Percentiles rank a stretch among this genome's conserved stretches.
These are phyloP conservation scores for Akebia trifoliata DNA, from an alignment of 164 flowering plant genomes.

Conservation along the genomic window DNA sequence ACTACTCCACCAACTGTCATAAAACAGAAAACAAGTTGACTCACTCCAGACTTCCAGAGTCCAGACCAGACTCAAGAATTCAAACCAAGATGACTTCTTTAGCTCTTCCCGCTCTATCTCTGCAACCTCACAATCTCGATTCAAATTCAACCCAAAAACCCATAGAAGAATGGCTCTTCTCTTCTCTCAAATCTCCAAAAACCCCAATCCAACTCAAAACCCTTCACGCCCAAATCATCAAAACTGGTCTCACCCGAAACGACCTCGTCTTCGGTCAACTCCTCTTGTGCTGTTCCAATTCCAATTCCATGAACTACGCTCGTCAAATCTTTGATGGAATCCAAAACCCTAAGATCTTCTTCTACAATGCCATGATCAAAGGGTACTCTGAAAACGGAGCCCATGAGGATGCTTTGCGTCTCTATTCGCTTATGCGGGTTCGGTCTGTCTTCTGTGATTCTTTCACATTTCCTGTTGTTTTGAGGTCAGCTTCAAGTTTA, in stretches of 20 bases:
- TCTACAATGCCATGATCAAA: constrained; percentile 33
- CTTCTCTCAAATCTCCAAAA: constrained; percentile 22
- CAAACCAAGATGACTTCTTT: constrained; percentile 7
- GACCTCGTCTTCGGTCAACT: constrained; percentile 22
- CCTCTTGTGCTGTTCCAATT: constrained; percentile 19
- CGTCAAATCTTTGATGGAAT: constrained; percentile 18
- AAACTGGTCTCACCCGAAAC: constrained; percentile 19
- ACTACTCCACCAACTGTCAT: too few relatives aligned
- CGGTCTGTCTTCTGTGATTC: constrained; percentile 20
- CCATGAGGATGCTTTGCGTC: constrained; percentile 13
- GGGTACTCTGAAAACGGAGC: constrained; percentile 20
- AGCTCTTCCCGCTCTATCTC: neutral
- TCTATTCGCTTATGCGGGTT: constrained; percentile 22
- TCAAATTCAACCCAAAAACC: neutral
- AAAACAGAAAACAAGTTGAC: too few relatives aligned
- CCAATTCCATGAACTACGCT: constrained; percentile 21
- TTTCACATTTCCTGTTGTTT: constrained; percentile 28
- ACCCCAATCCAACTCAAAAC: constrained; percentile 18
- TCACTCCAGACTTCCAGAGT: too few relatives aligned
- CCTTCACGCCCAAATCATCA: constrained; percentile 25
- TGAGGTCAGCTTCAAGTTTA: constrained; percentile 18
- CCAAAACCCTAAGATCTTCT: constrained; percentile 19
- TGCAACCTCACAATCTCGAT: constrained; percentile 1
- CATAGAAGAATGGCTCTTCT: constrained; percentile 10
- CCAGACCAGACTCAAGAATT: too few relatives aligned